These are phyloP conservation scores for Phytophthora cactorum DNA, from an alignment of 352 stramenopile genomes.

Conservation along the genomic window DNA sequence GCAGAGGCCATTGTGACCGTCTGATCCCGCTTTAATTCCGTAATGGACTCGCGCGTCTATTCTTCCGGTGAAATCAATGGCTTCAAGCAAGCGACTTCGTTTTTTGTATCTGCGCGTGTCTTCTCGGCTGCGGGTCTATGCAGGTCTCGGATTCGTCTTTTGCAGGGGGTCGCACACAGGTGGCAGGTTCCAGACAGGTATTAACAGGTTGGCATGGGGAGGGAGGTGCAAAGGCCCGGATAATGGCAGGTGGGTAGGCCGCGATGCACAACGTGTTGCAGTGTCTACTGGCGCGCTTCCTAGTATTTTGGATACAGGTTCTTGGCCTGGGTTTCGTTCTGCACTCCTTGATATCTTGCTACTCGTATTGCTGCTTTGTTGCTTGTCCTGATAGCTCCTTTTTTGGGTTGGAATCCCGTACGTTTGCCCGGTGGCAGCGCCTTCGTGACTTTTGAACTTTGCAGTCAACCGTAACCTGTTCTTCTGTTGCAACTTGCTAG, in stretches of 20 bases:
- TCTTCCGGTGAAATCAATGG: conserved; percentile 48
- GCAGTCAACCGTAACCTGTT: too few species aligned
- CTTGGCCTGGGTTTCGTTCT: not conserved
- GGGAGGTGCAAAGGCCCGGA: not conserved
- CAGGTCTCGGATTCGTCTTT: conserved; percentile 1
- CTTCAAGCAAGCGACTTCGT: conserved; percentile 29
- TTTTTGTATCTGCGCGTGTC: conserved; percentile 14
- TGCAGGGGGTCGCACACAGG: conserved; percentile 8
- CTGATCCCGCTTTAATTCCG: conserved; percentile 47
- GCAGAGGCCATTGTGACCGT: conserved; percentile 27
- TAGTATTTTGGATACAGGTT: not conserved
- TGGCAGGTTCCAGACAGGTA: conserved; percentile 4
- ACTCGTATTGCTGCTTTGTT: not conserved
- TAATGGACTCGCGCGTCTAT: conserved; percentile 60
- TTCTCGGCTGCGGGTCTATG: conserved; percentile 6
- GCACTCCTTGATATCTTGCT: not conserved
- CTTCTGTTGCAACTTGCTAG: too few species aligned
- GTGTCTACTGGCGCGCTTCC: not conserved
- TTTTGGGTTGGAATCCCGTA: too few species aligned
- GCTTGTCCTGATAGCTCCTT: not conserved
- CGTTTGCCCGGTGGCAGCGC: too few species aligned
- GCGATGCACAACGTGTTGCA: not conserved
- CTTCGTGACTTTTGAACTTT: too few species aligned
- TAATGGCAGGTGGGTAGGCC: not conserved
- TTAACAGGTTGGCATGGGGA: not conserved